A percentile compares a stretch with the other conserved stretches of the same genome.
Evolutionary conservation across 2,329 filamentous ascomycete genomes (phyloP).

Genomic region (Penicillium sp.): DNA sequence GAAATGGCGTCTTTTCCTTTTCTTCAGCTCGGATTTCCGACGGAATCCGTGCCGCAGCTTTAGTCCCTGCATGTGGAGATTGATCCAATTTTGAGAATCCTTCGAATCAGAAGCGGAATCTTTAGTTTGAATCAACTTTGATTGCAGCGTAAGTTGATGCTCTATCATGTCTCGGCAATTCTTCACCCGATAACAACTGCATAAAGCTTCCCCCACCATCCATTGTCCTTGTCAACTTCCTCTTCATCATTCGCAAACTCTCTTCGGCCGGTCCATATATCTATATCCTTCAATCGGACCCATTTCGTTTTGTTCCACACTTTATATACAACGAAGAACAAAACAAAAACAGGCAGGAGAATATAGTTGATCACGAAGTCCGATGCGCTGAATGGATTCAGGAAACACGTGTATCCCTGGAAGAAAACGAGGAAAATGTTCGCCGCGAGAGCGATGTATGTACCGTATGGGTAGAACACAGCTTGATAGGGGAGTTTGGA

Average conservation of each 20-base stretch:
- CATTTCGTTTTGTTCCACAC: constrained; percentile 40
- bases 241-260: constrained; percentile 19
- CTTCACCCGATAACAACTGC: constrained; percentile 27
- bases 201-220: constrained; percentile 20
- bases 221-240: not conserved
- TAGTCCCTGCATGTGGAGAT: too few species aligned
- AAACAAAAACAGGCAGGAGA: constrained; percentile 51
- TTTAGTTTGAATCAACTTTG: not conserved
- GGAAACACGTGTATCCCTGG: constrained; percentile 55
- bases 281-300: constrained; percentile 39
- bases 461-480: constrained; percentile 53
- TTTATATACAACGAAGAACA: constrained; percentile 52
- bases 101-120: not conserved
- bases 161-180: not conserved
- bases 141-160: not conserved
- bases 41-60: constrained; percentile 24
- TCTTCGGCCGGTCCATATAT: constrained; percentile 41
- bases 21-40: constrained; percentile 10
- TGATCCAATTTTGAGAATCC: not conserved
- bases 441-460: constrained; percentile 47
- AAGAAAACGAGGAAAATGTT: constrained; percentile 54
- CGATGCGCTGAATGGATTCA: constrained; percentile 51
- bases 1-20: not conserved
- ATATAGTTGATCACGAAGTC: constrained; percentile 59
- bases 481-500: constrained; percentile 51